Base-by-base conservation (phyloP, 495 filamentous ascomycete species). In the Gamarada debralockiae region DNA sequence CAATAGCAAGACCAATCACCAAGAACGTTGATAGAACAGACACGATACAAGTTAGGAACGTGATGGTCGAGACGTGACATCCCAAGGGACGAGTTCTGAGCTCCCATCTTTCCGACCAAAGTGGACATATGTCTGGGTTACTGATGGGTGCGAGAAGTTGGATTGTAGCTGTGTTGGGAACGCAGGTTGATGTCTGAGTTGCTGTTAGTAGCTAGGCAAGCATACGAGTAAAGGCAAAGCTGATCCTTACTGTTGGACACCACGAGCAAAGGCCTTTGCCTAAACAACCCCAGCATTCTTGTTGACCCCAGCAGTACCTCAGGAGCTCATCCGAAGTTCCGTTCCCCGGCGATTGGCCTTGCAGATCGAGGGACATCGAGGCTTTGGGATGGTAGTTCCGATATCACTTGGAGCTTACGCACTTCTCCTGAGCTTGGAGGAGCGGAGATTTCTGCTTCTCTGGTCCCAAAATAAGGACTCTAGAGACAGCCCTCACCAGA, bases 51-150 rank as follows among this genome's bases (percentile, higher is more conserved):
- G 70, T 71, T 18, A 79, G 59, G 13, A 64, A 65, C 7, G 74
- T 80, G 38, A 77, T 70, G 14, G 74, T 77, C n/a, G 75, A 78
- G 0, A 78, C 73, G 23, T 71, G 58, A 52, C 77, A 79, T 4
- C 73, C 72, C 2, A 82, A 61, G 13, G 68, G 65, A 17, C 62
- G 63, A 7, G 76, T 69, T 20, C 76, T 70, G 13, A 81, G 56
- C 57, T 80, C 77, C 70, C 73, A 79, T 27, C 71, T 59, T 60
- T 80, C 77, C 1, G 70, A 59, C 61, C 66, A 65, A 45, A 73
- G 62, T 23, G 77, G 77, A 41, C 77, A 80, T 47, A 74, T 60
- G 36, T 73, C 56, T 12, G 65, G 57, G 45, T 78, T 60, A 45
- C 56, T 65, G 8, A 72, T 63, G 1, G 76, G 76, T 1, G 76